Conservation (phyloP, 805 yeast species). For the Wickerhamomyces sydowiorum region DNA sequence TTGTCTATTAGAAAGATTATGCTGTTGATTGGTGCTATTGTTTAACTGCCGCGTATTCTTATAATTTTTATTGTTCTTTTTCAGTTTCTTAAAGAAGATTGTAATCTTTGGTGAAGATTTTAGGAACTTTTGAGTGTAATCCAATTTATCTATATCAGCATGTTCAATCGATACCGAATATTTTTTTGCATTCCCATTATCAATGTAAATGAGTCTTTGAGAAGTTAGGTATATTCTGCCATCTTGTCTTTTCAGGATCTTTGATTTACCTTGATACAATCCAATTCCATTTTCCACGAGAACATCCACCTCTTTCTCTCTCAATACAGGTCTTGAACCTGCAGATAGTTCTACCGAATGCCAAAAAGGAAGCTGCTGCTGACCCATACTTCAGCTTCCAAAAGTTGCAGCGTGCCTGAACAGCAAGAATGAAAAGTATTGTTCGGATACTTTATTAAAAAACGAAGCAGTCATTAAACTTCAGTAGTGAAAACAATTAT, state of each 20-base stretch:
- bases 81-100: slow-evolving; percentile 26
- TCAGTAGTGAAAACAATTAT: no score
- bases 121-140: slow-evolving; percentile 51
- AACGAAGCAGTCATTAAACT: no score
- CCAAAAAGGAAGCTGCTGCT: slow-evolving; percentile 22
- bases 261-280: slow-evolving; percentile 69
- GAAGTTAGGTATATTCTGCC: slow-evolving; percentile 81
- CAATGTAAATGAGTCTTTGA: slow-evolving; percentile 67
- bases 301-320: slow-evolving; percentile 46
- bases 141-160: slow-evolving; percentile 33
- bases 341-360: slow-evolving; percentile 30
- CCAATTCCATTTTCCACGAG: slow-evolving; percentile 57
- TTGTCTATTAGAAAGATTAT: neutral
- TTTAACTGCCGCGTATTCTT: no score
- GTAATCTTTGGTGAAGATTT: slow-evolving; percentile 77
- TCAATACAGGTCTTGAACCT: slow-evolving; percentile 32
- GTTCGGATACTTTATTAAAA: no score
- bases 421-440: no score
- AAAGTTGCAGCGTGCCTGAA: no score
- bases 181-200: slow-evolving; percentile 34
- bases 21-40: slow-evolving; percentile 1
- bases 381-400: no score
- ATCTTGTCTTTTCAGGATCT: slow-evolving; percentile 55
- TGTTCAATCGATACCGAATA: slow-evolving; percentile 45
- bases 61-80: slow-evolving; percentile 1